Conservation (phyloP, 768 basidiomycete species). For the Lentinula edodes region DNA sequence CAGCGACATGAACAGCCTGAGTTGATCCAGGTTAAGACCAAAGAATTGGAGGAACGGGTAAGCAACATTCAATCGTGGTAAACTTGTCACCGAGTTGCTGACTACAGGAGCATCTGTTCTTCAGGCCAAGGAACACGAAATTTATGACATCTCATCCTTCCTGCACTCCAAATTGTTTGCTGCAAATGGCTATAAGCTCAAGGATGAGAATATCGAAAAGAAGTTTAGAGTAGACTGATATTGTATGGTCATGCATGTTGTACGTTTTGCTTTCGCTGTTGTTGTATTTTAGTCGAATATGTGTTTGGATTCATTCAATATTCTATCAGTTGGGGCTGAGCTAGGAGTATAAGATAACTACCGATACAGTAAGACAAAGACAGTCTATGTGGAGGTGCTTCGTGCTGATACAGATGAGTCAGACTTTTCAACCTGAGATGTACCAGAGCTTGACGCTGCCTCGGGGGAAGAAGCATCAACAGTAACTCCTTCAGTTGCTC, state of each 20-base stretch:
- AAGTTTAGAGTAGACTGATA: constrained; percentile 46
- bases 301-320: constrained; percentile 12
- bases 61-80: constrained; percentile 16
- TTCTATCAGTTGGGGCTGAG: constrained; percentile 4
- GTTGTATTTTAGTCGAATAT: background rate
- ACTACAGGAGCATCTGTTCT: background rate
- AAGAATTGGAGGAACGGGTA: constrained; percentile 86
- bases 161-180: constrained; percentile 77
- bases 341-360: background rate
- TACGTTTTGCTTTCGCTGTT: constrained; percentile 13
- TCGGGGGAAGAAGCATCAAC: background rate
- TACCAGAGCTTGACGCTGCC: background rate
- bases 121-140: constrained; percentile 95
- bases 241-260: constrained; percentile 3
- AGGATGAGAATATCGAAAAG: constrained; percentile 67
- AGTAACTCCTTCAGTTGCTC: background rate
- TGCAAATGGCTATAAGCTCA: constrained; percentile 83
- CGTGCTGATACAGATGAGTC: background rate
- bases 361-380: background rate
- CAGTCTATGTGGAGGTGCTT: background rate
- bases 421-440: background rate
- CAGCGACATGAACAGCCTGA: constrained; percentile 76
- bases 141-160: constrained; percentile 87
- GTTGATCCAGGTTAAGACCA: constrained; percentile 64
- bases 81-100: background rate